Evolutionary conservation across 1,139 yeast genomes (phyloP), one percentile per base, ranked within the genome.

Genomic region (Eremothecium coryli): DNA sequence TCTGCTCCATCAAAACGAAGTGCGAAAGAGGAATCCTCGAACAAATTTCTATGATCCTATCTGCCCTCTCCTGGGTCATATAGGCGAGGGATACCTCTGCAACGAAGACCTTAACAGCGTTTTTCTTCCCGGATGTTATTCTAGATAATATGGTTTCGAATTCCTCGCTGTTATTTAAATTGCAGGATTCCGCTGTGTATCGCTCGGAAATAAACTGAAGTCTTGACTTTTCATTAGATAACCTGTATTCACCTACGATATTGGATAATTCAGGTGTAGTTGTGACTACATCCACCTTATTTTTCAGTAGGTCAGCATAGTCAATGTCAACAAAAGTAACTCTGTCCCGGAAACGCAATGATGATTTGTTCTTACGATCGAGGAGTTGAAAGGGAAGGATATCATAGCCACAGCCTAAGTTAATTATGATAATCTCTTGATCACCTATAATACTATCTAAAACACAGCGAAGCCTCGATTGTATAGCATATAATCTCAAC

Each of bases 381-480:
- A 80, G 56, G 35, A 76, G 54, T 49, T 80, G 82, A 48, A 80
- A 82, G 2, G 93, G 86, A 40, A 81, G 60, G 3, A 86, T 84
- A 52, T 79, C 88, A 52, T 70, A 82, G 5, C 94, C 94, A 58
- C 93, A 82, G 1, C 94, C 94, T 26, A 82, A 60, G 53, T 82
- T 82, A 23, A 82, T 66, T 3, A 82, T 13, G 13, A 22, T 65
- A 22, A 71, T 60, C 3, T 50, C 42, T 24, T 49, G 44, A 10
- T 45, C 35, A 1, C 50, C 41, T n/a, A n/a, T n/a, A 7, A 53
- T 46, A 1, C 44, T 46, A 1, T 47, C 49, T 23, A 48, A 36
- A 3, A 71, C 59, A 13, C 78, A 72, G 26, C 66, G 60, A 26
- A 65, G 52, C 11, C 80, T 65, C 35, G 74, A 62, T 42, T 74